Base-by-base conservation (phyloP, 2,329 filamentous ascomycete genomes). In the Fusarium papillatum region DNA sequence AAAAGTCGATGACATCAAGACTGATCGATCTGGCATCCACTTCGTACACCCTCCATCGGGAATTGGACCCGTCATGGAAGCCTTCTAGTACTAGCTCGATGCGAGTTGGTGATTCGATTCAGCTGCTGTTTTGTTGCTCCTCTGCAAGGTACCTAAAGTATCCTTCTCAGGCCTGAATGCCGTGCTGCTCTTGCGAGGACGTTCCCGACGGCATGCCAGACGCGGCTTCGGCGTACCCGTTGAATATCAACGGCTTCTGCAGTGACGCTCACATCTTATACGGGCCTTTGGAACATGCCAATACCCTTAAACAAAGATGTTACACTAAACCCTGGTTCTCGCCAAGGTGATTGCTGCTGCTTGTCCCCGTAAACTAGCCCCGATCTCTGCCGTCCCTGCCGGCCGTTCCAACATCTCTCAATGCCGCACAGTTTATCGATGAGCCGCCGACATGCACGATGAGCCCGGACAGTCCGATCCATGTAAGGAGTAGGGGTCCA, bases 1-100 rank as follows among this genome's bases (percentile, higher is more conserved):
- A 14, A 34, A 66, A 60, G 50, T 76, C 74, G 14, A 76, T 74
- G 72, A 76, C 74, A 74, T 71, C 72, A 76, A 70, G 69, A 74
- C 74, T 71, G 31, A 55, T 61, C 59, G 64, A 68, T 70, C 39
- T 59, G 29, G 64, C 62, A 22, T 31, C 41, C 68, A 68, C 64
- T 34, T 63, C 9, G 16, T 64, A 48, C 16, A 19, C 10, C 66
- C 68, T 50, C 29, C 59, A 59, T 68, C 64, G 46, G 31, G 31
- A 16, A 60, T 17, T 66, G 22, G 48, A 34, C 24, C 39, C 31
- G 11, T 39, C 31, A 53, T 59, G 19, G 57, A 19, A 43, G 13
- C 36, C 16, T 22, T 61, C 38, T 59, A n/a, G 24, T 31, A 8
- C 34, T 69, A 46, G 55, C 34, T 22, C 29, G 22, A 43, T 36